Evolutionary conservation across 2,329 filamentous ascomycete species (phyloP).

Genomic region (Neofusicoccum sp.): DNA sequence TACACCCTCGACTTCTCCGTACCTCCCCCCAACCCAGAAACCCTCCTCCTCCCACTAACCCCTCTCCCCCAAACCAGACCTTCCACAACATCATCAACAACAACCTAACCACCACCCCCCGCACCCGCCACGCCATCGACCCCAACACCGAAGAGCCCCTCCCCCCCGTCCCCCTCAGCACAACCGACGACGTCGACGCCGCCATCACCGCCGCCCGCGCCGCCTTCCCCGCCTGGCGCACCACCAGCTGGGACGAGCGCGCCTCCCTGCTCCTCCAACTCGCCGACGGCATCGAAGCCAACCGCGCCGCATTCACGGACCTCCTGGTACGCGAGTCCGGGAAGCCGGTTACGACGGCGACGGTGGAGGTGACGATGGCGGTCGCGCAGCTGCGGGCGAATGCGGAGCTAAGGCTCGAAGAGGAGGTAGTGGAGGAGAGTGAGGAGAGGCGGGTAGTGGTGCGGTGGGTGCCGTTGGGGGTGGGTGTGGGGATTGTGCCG

Average conservation of each 20-base stretch:
- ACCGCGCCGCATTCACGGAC: slow-evolving; percentile 23
- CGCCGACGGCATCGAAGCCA: slow-evolving; percentile 18
- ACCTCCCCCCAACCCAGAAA: too few species aligned
- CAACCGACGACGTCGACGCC: slow-evolving; percentile 46
- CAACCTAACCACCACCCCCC: too few species aligned
- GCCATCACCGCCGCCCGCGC: slow-evolving; percentile 45
- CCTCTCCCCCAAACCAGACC: too few species aligned
- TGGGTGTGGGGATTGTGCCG: slow-evolving; percentile 35
- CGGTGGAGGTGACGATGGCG: slow-evolving; percentile 21
- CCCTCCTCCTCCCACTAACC: too few species aligned
- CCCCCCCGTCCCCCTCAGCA: slow-evolving; percentile 50
- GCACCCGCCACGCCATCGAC: too few species aligned
- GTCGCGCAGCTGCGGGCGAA: too few species aligned
- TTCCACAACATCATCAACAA: too few species aligned
- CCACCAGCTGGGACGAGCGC: slow-evolving; percentile 23
- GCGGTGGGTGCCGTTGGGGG: slow-evolving; percentile 40
- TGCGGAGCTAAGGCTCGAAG: neutral
- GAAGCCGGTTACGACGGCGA: slow-evolving; percentile 20
- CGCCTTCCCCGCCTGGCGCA: slow-evolving; percentile 46
- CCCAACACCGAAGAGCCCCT: too few species aligned
- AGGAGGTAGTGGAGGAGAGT: too few species aligned
- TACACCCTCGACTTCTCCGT: too few species aligned
- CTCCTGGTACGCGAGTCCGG: slow-evolving; percentile 27
- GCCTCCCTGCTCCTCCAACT: slow-evolving; percentile 21
- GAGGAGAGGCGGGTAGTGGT: too few species aligned